phyloP scores from a whole-genome alignment of 495 filamentous ascomycete species.

The Penicillium canariense region DNA sequence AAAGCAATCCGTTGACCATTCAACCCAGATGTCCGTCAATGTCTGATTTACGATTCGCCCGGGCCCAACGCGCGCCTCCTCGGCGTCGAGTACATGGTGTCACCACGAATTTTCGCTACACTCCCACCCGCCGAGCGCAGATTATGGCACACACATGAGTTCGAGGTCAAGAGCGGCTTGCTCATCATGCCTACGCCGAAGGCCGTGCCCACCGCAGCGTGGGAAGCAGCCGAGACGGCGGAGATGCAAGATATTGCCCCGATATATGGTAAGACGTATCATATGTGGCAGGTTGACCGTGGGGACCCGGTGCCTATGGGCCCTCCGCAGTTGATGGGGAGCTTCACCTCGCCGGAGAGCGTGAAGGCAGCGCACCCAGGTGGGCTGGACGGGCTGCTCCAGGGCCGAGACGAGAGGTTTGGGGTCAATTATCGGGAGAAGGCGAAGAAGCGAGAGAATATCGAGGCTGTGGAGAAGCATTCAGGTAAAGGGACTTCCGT shows the following conservation, averaged over 20 bases:
- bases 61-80: conserved; percentile 67
- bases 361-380: conserved; percentile 55
- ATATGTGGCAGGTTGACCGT: conserved; percentile 84
- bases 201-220: conserved; percentile 51
- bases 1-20: neutral
- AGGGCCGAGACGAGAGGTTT: conserved; percentile 65
- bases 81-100: conserved; percentile 93
- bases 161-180: conserved; percentile 85
- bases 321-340: conserved; percentile 73
- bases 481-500: conserved; percentile 35
- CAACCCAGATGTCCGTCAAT: conserved; percentile 65
- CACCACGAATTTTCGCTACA: conserved; percentile 61
- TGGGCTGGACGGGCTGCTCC: conserved; percentile 58
- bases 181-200: conserved; percentile 75
- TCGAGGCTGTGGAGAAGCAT: conserved; percentile 59
- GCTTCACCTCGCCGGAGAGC: conserved; percentile 59
- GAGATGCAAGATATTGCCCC: conserved; percentile 73
- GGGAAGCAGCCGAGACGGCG: conserved; percentile 73
- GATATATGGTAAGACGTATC: conserved; percentile 88
- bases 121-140: conserved; percentile 64
- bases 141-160: conserved; percentile 81
- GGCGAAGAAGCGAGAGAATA: conserved; percentile 58
- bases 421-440: conserved; percentile 60
- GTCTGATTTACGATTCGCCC: conserved; percentile 77
- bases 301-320: conserved; percentile 75